Percentiles rank a stretch among this genome's conserved stretches.
Evolutionary conservation across 2,329 filamentous ascomycete species (phyloP).

Genomic region (Coniella lustricola): DNA sequence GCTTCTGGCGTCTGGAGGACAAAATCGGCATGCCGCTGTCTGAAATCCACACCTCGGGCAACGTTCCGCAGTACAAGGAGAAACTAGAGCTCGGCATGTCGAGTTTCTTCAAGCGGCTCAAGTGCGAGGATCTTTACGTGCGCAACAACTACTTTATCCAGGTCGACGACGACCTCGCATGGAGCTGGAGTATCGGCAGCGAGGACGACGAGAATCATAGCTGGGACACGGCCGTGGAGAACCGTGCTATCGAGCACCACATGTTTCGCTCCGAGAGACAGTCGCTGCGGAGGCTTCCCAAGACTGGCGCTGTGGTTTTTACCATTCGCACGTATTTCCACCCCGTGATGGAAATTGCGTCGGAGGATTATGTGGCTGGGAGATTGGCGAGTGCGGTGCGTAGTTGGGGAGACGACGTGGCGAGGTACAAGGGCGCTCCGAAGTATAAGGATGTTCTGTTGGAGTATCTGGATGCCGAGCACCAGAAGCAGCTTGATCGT

Average conservation of each 20-base stretch:
- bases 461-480: conserved; percentile 68
- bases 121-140: conserved; percentile 54
- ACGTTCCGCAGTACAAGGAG: conserved; percentile 64
- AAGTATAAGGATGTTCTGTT: conserved; percentile 67
- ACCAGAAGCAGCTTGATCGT: conserved; percentile 62
- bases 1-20: conserved; percentile 77
- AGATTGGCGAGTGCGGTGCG: conserved; percentile 69
- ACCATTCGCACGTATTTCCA: conserved; percentile 78
- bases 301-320: conserved; percentile 56
- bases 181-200: conserved; percentile 67
- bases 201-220: conserved; percentile 60
- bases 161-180: conserved; percentile 69
- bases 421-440: conserved; percentile 69
- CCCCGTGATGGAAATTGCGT: conserved; percentile 58
- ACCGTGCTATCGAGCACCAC: conserved; percentile 65
- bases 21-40: conserved; percentile 74
- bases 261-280: conserved; percentile 73
- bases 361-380: conserved; percentile 72
- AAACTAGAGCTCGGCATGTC: conserved; percentile 73
- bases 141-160: conserved; percentile 86
- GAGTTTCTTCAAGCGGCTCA: conserved; percentile 70
- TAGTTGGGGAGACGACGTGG: conserved; percentile 76
- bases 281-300: conserved; percentile 55
- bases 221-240: conserved; percentile 71
- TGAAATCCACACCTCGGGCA: conserved; percentile 71